Evolutionary conservation across 768 basidiomycete genomes (phyloP).

Genomic region (Brasilioporus rufonigricans): DNA sequence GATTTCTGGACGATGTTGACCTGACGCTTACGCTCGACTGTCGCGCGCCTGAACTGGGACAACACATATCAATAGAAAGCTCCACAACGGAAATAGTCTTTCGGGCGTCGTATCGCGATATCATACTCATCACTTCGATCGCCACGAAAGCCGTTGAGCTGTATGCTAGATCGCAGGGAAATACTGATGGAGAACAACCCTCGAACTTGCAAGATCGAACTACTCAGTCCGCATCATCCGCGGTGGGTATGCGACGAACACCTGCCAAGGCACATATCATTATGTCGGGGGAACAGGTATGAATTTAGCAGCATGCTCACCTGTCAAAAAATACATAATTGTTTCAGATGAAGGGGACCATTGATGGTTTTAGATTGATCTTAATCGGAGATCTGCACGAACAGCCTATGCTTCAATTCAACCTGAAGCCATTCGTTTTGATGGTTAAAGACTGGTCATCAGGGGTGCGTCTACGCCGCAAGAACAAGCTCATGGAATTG

Average conservation of each 20-base stretch:
- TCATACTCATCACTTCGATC: conserved; percentile 82
- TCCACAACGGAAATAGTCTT: conserved; percentile 80
- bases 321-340: background rate
- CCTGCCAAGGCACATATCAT: conserved; percentile 43
- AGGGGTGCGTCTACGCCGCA: conserved; percentile 47
- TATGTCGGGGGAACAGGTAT: conserved; percentile 82
- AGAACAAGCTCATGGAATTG: background rate
- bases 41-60: conserved; percentile 64
- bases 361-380: conserved; percentile 91
- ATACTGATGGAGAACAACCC: conserved; percentile 10
- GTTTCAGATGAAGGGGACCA: conserved; percentile 71
- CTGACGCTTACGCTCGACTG: conserved; percentile 85
- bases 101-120: conserved; percentile 93
- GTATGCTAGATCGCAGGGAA: conserved; percentile 47
- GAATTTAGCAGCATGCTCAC: conserved; percentile 8
- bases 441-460: conserved; percentile 93
- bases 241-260: conserved; percentile 10
- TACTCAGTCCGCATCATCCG: conserved; percentile 3
- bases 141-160: conserved; percentile 83
- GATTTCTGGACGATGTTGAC: conserved; percentile 92
- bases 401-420: conserved; percentile 88
- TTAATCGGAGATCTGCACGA: conserved; percentile 95
- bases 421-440: conserved; percentile 79
- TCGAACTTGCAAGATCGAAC: conserved; percentile 5
- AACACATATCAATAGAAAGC: conserved; percentile 83